Evolutionary conservation across 2,329 filamentous ascomycete species (phyloP).

Genomic region (Trichophyton benhamiae): DNA sequence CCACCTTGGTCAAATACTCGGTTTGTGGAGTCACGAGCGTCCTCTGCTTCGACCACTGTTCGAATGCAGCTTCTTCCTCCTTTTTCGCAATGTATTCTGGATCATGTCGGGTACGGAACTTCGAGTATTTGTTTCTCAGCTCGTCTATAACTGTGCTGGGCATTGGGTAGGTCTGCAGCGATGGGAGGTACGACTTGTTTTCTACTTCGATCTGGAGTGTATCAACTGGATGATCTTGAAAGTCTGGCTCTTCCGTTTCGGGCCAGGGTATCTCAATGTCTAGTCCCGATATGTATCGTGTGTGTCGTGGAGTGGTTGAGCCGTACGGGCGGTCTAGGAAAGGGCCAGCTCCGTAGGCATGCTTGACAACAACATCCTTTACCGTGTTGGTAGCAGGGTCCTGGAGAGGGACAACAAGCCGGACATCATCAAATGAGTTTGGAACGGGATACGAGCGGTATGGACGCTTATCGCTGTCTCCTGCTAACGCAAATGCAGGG

Average conservation of each 20-base stretch:
- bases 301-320: conserved; percentile 30
- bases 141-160: conserved; percentile 70
- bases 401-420: conserved; percentile 65
- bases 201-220: conserved; percentile 68
- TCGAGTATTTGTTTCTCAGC: conserved; percentile 68
- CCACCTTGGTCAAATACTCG: conserved; percentile 28
- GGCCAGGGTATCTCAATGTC: conserved; percentile 71
- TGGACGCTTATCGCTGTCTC: conserved; percentile 29
- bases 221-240: conserved; percentile 50
- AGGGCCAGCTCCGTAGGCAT: conserved; percentile 46
- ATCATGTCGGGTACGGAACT: conserved; percentile 70
- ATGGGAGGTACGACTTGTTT: conserved; percentile 63
- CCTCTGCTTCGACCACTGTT: conserved; percentile 33
- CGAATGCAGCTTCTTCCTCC: conserved; percentile 45
- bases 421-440: conserved; percentile 58
- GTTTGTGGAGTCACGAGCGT: conserved; percentile 38
- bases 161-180: conserved; percentile 64
- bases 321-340: conserved; percentile 40
- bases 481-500: conserved; percentile 25
- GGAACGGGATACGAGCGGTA: conserved; percentile 42
- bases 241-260: conserved; percentile 37
- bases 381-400: conserved; percentile 52
- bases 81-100: conserved; percentile 56
- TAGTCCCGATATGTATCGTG: conserved; percentile 53
- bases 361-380: conserved; percentile 66